Percentiles rank a stretch among this genome's conserved stretches.
phyloP scores from a whole-genome alignment of 2,329 filamentous ascomycete species.

The Lizonia empirigonia region DNA sequence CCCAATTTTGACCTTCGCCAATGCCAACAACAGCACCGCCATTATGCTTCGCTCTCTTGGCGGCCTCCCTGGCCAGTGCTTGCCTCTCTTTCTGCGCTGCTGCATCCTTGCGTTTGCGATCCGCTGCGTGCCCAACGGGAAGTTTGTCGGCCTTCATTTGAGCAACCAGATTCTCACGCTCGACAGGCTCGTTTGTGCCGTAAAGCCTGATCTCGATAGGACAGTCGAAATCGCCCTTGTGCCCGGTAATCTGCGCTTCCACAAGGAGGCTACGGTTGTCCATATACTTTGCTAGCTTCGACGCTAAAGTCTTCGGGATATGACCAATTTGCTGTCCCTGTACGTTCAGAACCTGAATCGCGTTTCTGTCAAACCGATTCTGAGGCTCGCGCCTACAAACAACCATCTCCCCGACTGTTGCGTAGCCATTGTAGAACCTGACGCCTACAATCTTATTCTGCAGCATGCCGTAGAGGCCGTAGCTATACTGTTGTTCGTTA shows the following conservation, averaged over 20 bases:
- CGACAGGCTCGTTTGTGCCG: slow-evolving; percentile 64
- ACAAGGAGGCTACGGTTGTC: slow-evolving; percentile 60
- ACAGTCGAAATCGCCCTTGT: slow-evolving; percentile 72
- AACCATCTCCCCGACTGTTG: slow-evolving; percentile 44
- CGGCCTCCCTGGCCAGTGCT: slow-evolving; percentile 51
- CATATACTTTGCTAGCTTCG: slow-evolving; percentile 76
- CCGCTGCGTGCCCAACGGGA: slow-evolving; percentile 50
- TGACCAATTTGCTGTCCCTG: slow-evolving; percentile 78
- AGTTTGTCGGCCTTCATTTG: slow-evolving; percentile 70
- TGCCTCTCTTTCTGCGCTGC: slow-evolving; percentile 62
- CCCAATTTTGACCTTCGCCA: slow-evolving; percentile 38
- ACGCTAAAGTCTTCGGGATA: slow-evolving; percentile 68
- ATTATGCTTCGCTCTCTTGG: slow-evolving; percentile 38
- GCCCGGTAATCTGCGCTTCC: slow-evolving; percentile 72
- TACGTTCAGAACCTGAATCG: slow-evolving; percentile 79
- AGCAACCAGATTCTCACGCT: slow-evolving; percentile 61
- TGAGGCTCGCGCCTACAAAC: slow-evolving; percentile 63
- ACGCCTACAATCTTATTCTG: slow-evolving; percentile 65
- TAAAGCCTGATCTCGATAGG: slow-evolving; percentile 73
- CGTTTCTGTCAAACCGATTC: slow-evolving; percentile 67
- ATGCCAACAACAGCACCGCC: slow-evolving; percentile 41
- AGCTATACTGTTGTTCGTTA: slow-evolving; percentile 32
- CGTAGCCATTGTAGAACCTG: slow-evolving; percentile 47
- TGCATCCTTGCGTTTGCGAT: slow-evolving; percentile 58
- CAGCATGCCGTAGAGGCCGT: slow-evolving; percentile 45